These are phyloP conservation scores for Danielozyma ontarioensis DNA, from an alignment of 805 yeast species.

Conservation along the genomic window DNA sequence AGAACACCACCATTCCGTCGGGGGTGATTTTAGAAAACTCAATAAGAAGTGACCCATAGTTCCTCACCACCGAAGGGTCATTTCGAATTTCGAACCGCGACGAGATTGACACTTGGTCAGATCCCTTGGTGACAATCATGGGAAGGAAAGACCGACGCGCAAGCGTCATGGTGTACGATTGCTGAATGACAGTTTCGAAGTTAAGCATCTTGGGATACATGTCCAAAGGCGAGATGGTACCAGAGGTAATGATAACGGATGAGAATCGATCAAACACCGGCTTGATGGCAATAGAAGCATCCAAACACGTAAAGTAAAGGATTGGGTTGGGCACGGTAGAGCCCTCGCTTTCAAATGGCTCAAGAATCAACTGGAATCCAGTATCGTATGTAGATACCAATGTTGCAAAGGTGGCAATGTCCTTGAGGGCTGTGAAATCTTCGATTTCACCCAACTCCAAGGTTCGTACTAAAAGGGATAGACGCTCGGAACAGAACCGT, in stretches of 20 bases:
- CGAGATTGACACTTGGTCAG: constrained; percentile 95
- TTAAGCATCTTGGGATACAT: constrained; percentile 98
- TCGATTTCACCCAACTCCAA: constrained; percentile 84
- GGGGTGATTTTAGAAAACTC: constrained; percentile 96
- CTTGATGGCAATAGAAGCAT: constrained; percentile 96
- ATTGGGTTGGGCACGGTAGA: constrained; percentile 96
- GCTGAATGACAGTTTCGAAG: constrained; percentile 89
- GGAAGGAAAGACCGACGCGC: constrained; percentile 92
- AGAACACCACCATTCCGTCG: constrained; percentile 96
- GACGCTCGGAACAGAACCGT: constrained; percentile 85
- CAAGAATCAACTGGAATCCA: constrained; percentile 87
- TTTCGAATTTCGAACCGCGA: constrained; percentile 95
- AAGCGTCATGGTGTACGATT: constrained; percentile 93
- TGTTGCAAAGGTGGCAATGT: constrained; percentile 95
- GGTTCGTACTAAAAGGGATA: constrained; percentile 83
- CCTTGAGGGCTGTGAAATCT: constrained; percentile 88
- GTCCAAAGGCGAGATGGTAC: constrained; percentile 96
- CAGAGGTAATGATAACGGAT: constrained; percentile 92
- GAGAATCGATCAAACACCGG: constrained; percentile 93
- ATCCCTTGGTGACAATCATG: constrained; percentile 92
- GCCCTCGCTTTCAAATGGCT: constrained; percentile 93
- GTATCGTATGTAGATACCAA: constrained; percentile 90
- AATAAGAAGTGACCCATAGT: constrained; percentile 86
- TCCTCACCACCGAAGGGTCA: constrained; percentile 96
- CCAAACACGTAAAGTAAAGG: constrained; percentile 86